phyloP scores from a whole-genome alignment of 768 basidiomycete species.

The Suillus brevipes region DNA sequence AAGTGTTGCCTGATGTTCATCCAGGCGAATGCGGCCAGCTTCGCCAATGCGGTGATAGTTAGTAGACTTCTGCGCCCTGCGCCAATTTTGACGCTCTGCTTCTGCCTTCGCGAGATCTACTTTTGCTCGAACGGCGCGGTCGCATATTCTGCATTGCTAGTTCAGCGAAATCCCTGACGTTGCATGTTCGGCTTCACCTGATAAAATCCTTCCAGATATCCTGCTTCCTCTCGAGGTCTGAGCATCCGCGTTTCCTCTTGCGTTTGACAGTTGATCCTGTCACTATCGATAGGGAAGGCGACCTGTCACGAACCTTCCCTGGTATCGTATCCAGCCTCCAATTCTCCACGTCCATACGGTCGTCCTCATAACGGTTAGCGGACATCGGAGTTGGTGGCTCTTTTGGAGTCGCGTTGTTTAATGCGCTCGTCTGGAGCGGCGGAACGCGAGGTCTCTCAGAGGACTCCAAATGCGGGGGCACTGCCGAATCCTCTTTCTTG shows the following conservation, averaged over 20 bases:
- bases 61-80: slow-evolving; percentile 30
- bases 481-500: slow-evolving; percentile 6
- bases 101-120: slow-evolving; percentile 30
- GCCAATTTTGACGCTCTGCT: slow-evolving; percentile 29
- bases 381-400: background rate
- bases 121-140: slow-evolving; percentile 31
- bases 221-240: slow-evolving; percentile 20
- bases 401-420: background rate
- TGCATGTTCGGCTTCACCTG: slow-evolving; percentile 15
- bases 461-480: background rate
- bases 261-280: slow-evolving; percentile 17
- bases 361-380: background rate
- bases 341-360: background rate
- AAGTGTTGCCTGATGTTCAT: slow-evolving; percentile 26
- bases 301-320: background rate
- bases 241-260: slow-evolving; percentile 28
- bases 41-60: slow-evolving; percentile 31
- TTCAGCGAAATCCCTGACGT: background rate
- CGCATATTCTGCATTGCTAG: slow-evolving; percentile 23
- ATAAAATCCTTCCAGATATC: slow-evolving; percentile 31
- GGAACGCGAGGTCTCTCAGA: background rate
- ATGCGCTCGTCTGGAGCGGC: background rate
- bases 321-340: background rate
- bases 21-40: slow-evolving; percentile 30
- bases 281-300: background rate